Evolutionary conservation across 345 rosid genomes (phyloP).

Genomic region (Sonneratia alba): DNA sequence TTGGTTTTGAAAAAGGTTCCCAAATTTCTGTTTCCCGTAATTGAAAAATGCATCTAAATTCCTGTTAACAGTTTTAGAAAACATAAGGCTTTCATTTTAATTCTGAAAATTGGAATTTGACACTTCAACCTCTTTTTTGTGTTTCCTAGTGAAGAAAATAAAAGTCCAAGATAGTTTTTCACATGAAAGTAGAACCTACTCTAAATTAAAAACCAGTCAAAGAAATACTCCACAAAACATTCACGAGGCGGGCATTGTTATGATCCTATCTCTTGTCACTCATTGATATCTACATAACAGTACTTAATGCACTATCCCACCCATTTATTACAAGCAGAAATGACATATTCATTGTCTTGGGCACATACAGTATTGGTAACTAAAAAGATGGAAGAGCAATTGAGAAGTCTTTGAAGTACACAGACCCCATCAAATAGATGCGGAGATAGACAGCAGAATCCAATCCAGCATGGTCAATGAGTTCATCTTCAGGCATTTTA

Average conservation of each 20-base stretch:
- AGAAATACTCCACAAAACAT: too few relatives aligned
- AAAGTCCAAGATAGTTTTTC: too few relatives aligned
- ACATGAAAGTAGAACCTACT: too few relatives aligned
- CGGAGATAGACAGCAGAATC: slow-evolving; percentile 91
- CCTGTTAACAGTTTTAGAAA: too few relatives aligned
- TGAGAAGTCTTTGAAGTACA: neutral
- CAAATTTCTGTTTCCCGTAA: neutral
- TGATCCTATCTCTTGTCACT: neutral
- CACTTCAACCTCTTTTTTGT: too few relatives aligned
- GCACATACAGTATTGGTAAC: too few relatives aligned
- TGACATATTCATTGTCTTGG: too few relatives aligned
- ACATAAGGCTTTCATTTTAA: too few relatives aligned
- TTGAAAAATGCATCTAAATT: neutral
- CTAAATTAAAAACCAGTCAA: too few relatives aligned
- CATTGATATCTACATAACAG: neutral
- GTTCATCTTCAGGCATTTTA: slow-evolving; percentile 91
- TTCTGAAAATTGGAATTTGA: too few relatives aligned
- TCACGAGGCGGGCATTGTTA: too few relatives aligned
- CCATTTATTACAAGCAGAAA: neutral
- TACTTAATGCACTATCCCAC: neutral
- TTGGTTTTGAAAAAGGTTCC: neutral
- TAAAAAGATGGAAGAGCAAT: neutral
- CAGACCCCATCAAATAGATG: slow-evolving; percentile 80
- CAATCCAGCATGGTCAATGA: slow-evolving; percentile 94
- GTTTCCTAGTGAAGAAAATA: too few relatives aligned